Base-by-base conservation (phyloP, 1,139 yeast genomes). In the Debaryomycetaceae sp. region DNA sequence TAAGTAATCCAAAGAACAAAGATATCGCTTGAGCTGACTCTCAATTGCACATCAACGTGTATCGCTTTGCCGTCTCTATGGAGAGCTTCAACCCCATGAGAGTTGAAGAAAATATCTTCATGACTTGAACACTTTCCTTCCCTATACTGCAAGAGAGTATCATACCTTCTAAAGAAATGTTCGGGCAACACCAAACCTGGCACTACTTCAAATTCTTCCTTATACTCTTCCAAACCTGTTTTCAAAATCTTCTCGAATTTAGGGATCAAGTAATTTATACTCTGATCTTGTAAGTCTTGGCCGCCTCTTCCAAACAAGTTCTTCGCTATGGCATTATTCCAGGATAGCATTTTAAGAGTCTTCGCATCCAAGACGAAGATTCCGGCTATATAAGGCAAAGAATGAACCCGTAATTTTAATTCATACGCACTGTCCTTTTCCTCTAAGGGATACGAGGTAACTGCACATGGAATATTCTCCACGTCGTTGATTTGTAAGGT, bases 321-420 rank as follows among this genome's bases (percentile, higher is more conserved):
- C 50, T 84, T 80, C 9, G 93, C 80, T 42, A 89, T 84, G 5
- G 96, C 87, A 49, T 80, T 79, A 62, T 91, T 91, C 60, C 88
- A 87, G 7, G 89, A 81, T 20, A 81, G 59, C 34, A 88, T 71
- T 5, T 65, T 62, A 53, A 71, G 73, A 41, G 68, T 62, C 11
- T 55, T 53, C 5, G 81, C 68, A 43, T 83, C 78, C n/a, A 90
- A 69, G 11, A 89, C 83, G 55, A 89, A 82, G 22, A 87, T 80
- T 33, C 97, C 97, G 0, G 96, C 95, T 56, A 89, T 87, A 59
- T 88, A 87, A 0, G 96, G 97, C 50, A 88, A 63, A 2, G 93
- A 76, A 54, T 85, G 93, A 29, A 87, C 75, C 50, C 84, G 83
- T 42, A 85, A 58, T 51, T 81, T 75, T 27, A 81, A 56, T 53